Conservation (phyloP, 2,329 filamentous ascomycete genomes). For the Talaromyces sp. region DNA sequence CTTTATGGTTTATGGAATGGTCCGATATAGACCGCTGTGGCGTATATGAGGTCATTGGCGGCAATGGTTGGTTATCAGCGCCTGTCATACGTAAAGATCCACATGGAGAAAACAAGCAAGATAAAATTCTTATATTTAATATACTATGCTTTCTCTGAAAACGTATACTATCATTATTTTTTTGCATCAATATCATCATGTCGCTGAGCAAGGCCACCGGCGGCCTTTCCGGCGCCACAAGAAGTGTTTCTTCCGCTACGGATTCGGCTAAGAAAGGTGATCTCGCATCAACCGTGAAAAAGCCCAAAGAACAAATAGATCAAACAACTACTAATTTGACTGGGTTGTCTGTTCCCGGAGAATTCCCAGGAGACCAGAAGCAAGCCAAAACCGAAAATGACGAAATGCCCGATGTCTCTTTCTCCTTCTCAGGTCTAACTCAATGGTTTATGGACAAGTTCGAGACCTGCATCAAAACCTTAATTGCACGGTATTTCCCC, state of each 20-base stretch:
- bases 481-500: constrained; percentile 22
- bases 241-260: constrained; percentile 14
- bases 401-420: constrained; percentile 15
- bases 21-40: not conserved
- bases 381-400: constrained; percentile 6
- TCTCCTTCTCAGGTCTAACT: constrained; percentile 14
- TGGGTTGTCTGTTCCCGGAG: constrained; percentile 19
- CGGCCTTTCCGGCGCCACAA: constrained; percentile 16
- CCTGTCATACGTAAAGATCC: not conserved
- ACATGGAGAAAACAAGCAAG: not conserved
- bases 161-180: not conserved
- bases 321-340: constrained; percentile 15
- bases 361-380: constrained; percentile 19
- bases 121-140: not conserved
- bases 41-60: not conserved
- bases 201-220: constrained; percentile 21
- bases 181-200: constrained; percentile 12
- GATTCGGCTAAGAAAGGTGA: constrained; percentile 14
- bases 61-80: not conserved
- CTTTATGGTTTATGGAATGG: not conserved
- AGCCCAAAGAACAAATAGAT: constrained; percentile 13
- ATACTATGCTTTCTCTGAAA: not conserved
- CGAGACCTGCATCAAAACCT: constrained; percentile 18
- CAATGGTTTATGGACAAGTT: constrained; percentile 23
- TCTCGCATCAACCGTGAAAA: constrained; percentile 12